These are phyloP conservation scores for Leishmania arabica DNA, from an alignment of 208 protist species.

Conservation along the genomic window DNA sequence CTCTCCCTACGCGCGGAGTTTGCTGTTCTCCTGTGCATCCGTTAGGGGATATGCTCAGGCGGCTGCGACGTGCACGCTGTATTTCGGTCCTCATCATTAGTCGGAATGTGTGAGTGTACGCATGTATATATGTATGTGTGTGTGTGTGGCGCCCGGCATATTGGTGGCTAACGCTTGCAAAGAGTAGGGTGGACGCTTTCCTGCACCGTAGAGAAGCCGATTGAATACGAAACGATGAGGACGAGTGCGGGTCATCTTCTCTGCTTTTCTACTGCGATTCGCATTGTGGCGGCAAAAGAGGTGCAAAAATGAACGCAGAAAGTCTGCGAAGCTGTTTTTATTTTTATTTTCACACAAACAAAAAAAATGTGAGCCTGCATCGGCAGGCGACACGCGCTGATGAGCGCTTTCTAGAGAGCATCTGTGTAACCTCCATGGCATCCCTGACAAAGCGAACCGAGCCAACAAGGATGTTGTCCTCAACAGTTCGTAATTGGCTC, in stretches of 20 bases:
- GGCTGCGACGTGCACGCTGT: background rate
- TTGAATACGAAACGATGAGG: background rate
- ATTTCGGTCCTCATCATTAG: background rate
- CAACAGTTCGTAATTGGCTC: no score
- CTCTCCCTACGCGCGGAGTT: background rate
- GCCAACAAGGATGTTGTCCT: background rate
- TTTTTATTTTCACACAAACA: background rate
- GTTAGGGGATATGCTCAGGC: background rate
- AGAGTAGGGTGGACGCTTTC: background rate
- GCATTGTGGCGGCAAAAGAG: background rate
- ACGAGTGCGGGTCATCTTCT: background rate
- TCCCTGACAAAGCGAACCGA: background rate
- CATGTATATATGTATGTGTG: background rate
- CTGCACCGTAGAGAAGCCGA: background rate
- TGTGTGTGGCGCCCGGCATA: background rate
- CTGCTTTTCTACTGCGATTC: background rate
- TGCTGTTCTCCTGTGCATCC: background rate
- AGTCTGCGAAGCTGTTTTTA: background rate
- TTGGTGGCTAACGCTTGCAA: background rate
- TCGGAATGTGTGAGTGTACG: background rate
- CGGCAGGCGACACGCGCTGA: background rate
- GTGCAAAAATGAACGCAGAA: background rate
- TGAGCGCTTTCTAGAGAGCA: background rate
- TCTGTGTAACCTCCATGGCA: background rate
- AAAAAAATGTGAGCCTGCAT: background rate